Conservation (phyloP, 129 eudicot species). For the Chrysanthemum seticuspe region DNA sequence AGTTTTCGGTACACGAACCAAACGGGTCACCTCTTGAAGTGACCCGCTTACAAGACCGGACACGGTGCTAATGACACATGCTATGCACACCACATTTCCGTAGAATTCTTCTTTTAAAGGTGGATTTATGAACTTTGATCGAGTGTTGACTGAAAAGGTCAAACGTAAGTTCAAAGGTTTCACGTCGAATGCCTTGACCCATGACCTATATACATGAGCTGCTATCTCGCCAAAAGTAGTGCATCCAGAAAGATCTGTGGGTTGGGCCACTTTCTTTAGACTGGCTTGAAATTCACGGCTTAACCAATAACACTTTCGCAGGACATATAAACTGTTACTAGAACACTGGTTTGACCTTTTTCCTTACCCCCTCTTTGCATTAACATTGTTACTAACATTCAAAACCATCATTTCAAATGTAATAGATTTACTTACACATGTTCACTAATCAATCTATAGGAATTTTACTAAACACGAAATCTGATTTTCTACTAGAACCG, state of each 20-base stretch:
- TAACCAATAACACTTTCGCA: conserved; percentile 42
- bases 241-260: conserved; percentile 38
- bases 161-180: conserved; percentile 62
- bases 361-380: too few species aligned
- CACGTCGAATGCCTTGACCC: conserved; percentile 68
- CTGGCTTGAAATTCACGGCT: conserved; percentile 55
- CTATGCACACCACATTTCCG: conserved; percentile 74
- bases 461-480: too few species aligned
- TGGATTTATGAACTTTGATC: conserved; percentile 48
- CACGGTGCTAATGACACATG: conserved; percentile 12
- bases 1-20: conserved; percentile 34
- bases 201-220: conserved; percentile 78
- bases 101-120: conserved; percentile 68
- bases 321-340: too few species aligned
- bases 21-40: conserved; percentile 37
- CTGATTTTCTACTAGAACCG: too few species aligned
- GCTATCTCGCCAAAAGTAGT: conserved; percentile 82
- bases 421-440: too few species aligned
- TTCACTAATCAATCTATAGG: too few species aligned
- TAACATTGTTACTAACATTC: too few species aligned
- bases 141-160: conserved; percentile 61
- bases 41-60: conserved; percentile 40
- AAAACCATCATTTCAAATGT: too few species aligned
- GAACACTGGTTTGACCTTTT: too few species aligned
- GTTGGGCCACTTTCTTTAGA: conserved; percentile 46